Conservation (phyloP, 371 early-diverging fungal genomes). For the Fennellomyces sp. region DNA sequence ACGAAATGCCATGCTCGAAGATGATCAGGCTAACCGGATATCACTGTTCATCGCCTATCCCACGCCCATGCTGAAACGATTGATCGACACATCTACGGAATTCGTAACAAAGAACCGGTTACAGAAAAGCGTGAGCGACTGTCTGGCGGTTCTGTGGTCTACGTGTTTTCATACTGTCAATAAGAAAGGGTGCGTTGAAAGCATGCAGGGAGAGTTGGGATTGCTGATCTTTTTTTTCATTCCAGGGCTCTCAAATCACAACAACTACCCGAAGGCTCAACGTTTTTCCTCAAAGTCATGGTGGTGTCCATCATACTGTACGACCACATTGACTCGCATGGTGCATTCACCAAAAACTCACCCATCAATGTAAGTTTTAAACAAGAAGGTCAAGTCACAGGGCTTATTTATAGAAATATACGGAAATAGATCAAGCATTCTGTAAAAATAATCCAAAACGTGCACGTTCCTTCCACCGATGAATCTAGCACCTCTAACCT, state of each 20-base stretch:
- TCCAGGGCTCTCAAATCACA: no score
- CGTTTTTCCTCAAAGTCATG: constrained; percentile 86
- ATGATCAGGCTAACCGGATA: constrained; percentile 90
- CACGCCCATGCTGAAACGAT: constrained; percentile 88
- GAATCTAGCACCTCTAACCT: constrained; percentile 63
- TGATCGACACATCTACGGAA: constrained; percentile 77
- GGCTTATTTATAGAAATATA: no score
- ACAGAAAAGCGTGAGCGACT: constrained; percentile 60
- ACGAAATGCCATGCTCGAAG: constrained; percentile 70
- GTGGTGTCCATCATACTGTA: constrained; percentile 88
- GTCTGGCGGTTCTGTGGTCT: constrained; percentile 68
- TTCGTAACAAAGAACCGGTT: constrained; percentile 51
- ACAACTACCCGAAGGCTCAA: no score
- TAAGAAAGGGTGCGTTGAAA: constrained; percentile 51
- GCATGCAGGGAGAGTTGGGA: no score
- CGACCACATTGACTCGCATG: constrained; percentile 86
- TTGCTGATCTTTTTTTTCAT: no score
- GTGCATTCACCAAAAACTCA: constrained; percentile 77
- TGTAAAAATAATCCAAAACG: constrained; percentile 74
- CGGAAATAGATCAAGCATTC: constrained; percentile 69
- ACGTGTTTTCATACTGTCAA: constrained; percentile 72
- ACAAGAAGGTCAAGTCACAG: no score
- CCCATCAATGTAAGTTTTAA: constrained; percentile 88
- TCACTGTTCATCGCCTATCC: constrained; percentile 95
- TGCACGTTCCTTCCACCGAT: constrained; percentile 30